Base-by-base conservation (phyloP, 371 early-diverging fungal species). In the Phascolomyces articulosus region DNA sequence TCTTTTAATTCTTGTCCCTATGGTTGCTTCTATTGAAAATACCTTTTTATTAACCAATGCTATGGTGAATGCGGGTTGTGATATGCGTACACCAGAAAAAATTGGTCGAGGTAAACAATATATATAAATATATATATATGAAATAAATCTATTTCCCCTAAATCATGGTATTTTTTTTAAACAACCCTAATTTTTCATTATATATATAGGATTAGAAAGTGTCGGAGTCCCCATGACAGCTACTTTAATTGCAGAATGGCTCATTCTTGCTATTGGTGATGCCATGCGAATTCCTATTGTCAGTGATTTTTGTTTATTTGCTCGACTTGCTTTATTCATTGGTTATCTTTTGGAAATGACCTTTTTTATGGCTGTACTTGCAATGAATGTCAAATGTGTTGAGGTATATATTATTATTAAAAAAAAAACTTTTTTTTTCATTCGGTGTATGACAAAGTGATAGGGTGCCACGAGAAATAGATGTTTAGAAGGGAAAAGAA, bases 321-420 rank as follows among this genome's bases (percentile, higher is more conserved):
- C 84, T 0, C 74, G 79, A 4, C 70, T 88, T 9, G 85, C 90
- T 13, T 73, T 93, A 23, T 71, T 89, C 7, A 85, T 93, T 64
- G 90, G 87, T 49, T 91, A 86, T 64, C 65, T 89, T 24, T 64
- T 93, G 62, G 89, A 90, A 64, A 79, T 92, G 70, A 88, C 92
- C 1, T 90, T 93, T 63, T 91, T 89, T 68, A 73, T 85, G 24
- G 80, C 90, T 2, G 86, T 89, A 40, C 75, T 93, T 16, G 82
- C 92, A 0, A 88, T 93, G 63, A 91, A 93, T 85, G 88, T 91
- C 55, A 82, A 86, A 38, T 82, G 91, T 47, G 71, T 90, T 29
- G 92, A 91, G 80, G 82, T 91, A 58, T n/a, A 31, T 21, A 28
- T 28, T 3, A 29, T 15, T 48, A 21, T 15, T 34, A 28, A 13